Conservation (phyloP, 805 yeast species). For the Crinitomyces ghanaensis region DNA sequence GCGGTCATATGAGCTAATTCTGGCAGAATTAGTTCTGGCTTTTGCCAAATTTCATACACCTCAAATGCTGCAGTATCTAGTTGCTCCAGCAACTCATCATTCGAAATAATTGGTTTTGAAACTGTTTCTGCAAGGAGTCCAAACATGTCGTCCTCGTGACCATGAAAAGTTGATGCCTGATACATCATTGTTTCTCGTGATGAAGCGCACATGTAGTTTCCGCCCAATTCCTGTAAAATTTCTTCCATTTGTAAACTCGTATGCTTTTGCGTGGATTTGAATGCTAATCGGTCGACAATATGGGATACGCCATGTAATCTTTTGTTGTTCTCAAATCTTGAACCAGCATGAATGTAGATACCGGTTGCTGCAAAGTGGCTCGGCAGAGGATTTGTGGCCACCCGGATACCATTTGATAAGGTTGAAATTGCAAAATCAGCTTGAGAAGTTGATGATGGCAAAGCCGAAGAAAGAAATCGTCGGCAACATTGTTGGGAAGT, state of each 20-base stretch:
- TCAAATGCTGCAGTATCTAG: constrained; percentile 68
- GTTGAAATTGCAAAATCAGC: constrained; percentile 24
- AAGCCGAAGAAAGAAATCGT: too few relatives aligned
- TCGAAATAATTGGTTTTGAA: constrained; percentile 52
- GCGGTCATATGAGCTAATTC: constrained; percentile 86
- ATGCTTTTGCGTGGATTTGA: constrained; percentile 24
- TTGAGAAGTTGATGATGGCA: not conserved
- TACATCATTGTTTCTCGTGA: constrained; percentile 86
- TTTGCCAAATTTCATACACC: constrained; percentile 66
- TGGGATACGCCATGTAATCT: constrained; percentile 75
- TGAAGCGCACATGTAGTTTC: constrained; percentile 87
- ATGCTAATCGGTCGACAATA: constrained; percentile 75
- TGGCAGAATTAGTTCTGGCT: constrained; percentile 77
- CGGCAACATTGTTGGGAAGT: too few relatives aligned
- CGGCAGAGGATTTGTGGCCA: constrained; percentile 76
- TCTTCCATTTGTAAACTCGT: constrained; percentile 63
- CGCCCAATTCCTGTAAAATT: constrained; percentile 70
- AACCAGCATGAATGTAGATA: constrained; percentile 80
- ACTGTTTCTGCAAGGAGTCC: constrained; percentile 69
- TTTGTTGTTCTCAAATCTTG: constrained; percentile 57
- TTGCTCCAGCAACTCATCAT: constrained; percentile 64
- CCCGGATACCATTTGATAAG: constrained; percentile 64
- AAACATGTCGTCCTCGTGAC: constrained; percentile 71
- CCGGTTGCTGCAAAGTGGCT: constrained; percentile 90
- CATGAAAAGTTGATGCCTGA: constrained; percentile 88